Evolutionary conservation across 2,329 filamentous ascomycete genomes (phyloP).

Genomic region (Bipolaris gigantea): DNA sequence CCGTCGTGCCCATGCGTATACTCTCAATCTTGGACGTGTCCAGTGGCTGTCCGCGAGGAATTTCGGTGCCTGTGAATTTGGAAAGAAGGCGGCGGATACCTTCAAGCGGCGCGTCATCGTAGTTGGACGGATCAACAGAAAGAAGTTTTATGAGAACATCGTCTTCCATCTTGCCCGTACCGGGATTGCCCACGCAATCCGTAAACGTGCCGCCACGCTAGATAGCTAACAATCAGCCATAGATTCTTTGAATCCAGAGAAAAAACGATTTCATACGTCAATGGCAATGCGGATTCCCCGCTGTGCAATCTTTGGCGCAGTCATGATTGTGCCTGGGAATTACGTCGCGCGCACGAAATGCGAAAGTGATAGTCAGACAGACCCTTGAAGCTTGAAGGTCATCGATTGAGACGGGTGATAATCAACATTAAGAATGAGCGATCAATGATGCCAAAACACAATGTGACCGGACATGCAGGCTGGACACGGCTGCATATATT

Average conservation of each 20-base stretch:
- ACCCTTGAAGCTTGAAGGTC: not conserved
- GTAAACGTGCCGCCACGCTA: constrained; percentile 87
- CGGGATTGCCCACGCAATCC: constrained; percentile 83
- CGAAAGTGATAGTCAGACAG: not conserved
- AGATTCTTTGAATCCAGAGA: not conserved
- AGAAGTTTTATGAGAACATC: constrained; percentile 85
- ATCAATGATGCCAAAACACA: not conserved
- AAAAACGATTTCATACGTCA: constrained; percentile 38
- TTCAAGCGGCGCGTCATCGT: constrained; percentile 86
- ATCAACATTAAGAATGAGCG: not conserved
- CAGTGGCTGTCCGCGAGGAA: constrained; percentile 75
- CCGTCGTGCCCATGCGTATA: constrained; percentile 94
- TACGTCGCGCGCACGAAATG: not conserved
- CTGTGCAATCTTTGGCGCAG: constrained; percentile 27
- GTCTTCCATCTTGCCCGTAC: constrained; percentile 67
- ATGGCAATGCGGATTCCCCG: constrained; percentile 76
- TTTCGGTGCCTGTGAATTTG: constrained; percentile 72
- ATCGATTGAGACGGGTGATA: constrained; percentile 2
- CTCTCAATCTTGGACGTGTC: constrained; percentile 85
- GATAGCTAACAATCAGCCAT: constrained; percentile 13
- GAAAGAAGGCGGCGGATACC: constrained; percentile 85
- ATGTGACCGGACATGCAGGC: not conserved
- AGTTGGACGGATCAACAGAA: constrained; percentile 87
- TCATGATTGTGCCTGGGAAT: constrained; percentile 21
- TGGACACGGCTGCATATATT: not conserved